Conservation (phyloP, 2,329 filamentous ascomycete species). For the Alternaria rosae region DNA sequence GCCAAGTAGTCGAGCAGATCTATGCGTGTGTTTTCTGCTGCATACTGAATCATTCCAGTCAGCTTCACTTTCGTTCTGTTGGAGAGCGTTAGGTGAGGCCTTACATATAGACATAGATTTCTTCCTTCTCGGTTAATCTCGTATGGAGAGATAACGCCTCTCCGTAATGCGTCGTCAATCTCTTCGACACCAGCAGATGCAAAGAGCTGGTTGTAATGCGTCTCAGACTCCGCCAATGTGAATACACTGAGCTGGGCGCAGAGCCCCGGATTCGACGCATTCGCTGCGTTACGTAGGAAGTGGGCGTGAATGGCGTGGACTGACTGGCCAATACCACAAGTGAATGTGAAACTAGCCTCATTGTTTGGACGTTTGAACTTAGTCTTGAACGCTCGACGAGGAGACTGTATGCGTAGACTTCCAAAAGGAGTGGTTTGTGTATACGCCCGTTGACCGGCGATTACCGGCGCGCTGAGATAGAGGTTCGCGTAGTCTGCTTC, state of each 20-base stretch:
- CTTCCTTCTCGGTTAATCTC: background rate
- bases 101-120: slow-evolving; percentile 17
- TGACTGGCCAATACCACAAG: slow-evolving; percentile 6
- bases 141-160: slow-evolving; percentile 22
- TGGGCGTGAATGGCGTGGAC: slow-evolving; percentile 3
- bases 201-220: slow-evolving; percentile 9
- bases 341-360: slow-evolving; percentile 7
- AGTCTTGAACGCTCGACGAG: background rate
- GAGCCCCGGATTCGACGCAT: background rate
- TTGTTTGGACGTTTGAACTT: background rate
- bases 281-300: background rate
- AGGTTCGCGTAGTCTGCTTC: background rate
- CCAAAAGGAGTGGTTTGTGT: slow-evolving; percentile 6
- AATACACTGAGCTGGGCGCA: slow-evolving; percentile 14
- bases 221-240: background rate
- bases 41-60: slow-evolving; percentile 1
- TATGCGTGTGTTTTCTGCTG: slow-evolving; percentile 1
- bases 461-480: background rate
- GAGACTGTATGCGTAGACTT: slow-evolving; percentile 1
- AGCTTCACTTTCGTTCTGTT: background rate
- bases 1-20: slow-evolving; percentile 22
- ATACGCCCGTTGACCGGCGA: background rate
- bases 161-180: slow-evolving; percentile 17
- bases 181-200: slow-evolving; percentile 10
- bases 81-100: background rate